Evolutionary conservation across 495 filamentous ascomycete species (phyloP), one percentile per base, ranked within the genome.

Genomic region (Parathielavia hyrcaniae): DNA sequence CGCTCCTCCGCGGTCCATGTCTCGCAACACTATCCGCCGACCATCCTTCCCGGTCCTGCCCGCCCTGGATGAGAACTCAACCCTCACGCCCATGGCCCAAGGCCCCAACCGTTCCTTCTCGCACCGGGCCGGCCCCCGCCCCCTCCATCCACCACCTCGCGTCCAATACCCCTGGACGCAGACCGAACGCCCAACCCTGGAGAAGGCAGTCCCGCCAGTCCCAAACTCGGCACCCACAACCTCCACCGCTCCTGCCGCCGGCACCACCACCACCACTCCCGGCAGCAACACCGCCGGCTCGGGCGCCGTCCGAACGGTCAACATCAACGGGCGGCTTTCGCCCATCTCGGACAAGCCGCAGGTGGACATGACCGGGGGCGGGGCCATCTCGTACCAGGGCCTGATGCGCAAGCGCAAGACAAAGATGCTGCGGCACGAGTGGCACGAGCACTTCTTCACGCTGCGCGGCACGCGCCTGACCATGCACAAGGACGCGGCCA

Each of bases 321-420:
- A 86, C 88, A 39, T 88, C 79, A 75, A 86, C 56, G 64, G 64
- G 14, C 64, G 58, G 23, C 58, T 67, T 10, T 66, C 74, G 0
- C 61, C 72, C 12, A 49, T 63, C 12, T 61, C 52, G 44, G 59
- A 58, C 53, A 63, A 53, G 51, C 66, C 68, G 11, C 65, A 57
- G 22, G 57, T 50, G 26, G 69, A 70, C 60, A 67, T 70, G 68
- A 74, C 74, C 17, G 69, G 69, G 41, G 69, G 72, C 26, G 70
- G 76, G 38, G 75, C 75, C 55, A 67, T 87, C 23, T 84, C 77
- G 16, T 86, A 91, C 69, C 80, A 83, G 41, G 92, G 93, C 1
- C 90, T 83, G 68, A 95, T 98, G 85, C 91, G 90, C 79, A 97
- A 97, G 79, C 88, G 92, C 57, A 91, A 91, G 74, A 89, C 88